A percentile compares a stretch with the other conserved stretches of the same genome.
phyloP scores from a whole-genome alignment of 1,284 basidiomycete genomes.

The Ganoderma meredithae region DNA sequence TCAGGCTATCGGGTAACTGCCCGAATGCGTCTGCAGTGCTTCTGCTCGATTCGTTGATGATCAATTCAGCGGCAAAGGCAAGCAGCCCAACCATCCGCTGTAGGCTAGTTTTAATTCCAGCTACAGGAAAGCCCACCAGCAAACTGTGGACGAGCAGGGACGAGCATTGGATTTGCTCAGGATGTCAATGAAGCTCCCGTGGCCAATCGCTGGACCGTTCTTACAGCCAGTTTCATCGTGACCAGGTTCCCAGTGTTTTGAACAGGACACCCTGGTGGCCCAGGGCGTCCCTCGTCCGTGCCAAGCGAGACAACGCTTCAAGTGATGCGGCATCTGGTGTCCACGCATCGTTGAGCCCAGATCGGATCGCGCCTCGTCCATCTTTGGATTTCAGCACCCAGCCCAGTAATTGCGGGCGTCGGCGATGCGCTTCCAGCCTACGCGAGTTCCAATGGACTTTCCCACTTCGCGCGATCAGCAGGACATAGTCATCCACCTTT shows the following conservation, averaged over 20 bases:
- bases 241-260: not conserved
- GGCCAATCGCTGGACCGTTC: not conserved
- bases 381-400: slow-evolving; percentile 16
- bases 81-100: not conserved
- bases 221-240: not conserved
- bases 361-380: slow-evolving; percentile 23
- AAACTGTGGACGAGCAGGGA: not conserved
- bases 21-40: not conserved
- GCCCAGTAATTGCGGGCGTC: slow-evolving; percentile 21
- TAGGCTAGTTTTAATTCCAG: slow-evolving; percentile 6
- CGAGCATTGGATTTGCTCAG: not conserved
- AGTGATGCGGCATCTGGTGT: slow-evolving; percentile 20
- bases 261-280: not conserved
- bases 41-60: not conserved
- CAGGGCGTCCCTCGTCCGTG: not conserved
- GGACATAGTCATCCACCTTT: slow-evolving; percentile 22
- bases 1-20: not conserved
- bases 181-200: not conserved
- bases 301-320: not conserved
- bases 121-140: not conserved
- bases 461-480: slow-evolving; percentile 21
- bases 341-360: slow-evolving; percentile 22
- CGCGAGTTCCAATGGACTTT: slow-evolving; percentile 23
- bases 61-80: slow-evolving; percentile 1
- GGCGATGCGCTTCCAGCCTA: slow-evolving; percentile 20